Percentiles rank a stretch among this genome's conserved stretches.
These are phyloP conservation scores for Kuraishia ogatae DNA, from an alignment of 805 yeast genomes.

Conservation along the genomic window DNA sequence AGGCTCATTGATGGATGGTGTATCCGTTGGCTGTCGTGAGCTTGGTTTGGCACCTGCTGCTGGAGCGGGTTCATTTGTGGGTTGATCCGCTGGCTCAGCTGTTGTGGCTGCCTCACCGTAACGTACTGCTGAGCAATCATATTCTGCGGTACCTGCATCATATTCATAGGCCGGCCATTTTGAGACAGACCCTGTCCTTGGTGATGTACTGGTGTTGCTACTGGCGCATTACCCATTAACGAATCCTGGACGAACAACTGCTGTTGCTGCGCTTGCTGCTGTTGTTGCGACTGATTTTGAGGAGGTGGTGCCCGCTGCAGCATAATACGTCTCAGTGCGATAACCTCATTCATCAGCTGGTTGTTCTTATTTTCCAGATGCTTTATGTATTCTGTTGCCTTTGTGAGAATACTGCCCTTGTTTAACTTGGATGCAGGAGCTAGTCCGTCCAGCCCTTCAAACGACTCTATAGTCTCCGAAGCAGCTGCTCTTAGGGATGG, in stretches of 20 bases:
- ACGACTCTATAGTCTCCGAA: slow-evolving; percentile 21
- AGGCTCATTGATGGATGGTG: slow-evolving; percentile 10
- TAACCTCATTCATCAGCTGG: slow-evolving; percentile 41
- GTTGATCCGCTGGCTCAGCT: slow-evolving; percentile 1
- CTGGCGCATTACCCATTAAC: neutral
- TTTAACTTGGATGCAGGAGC: slow-evolving; percentile 69
- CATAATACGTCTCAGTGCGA: slow-evolving; percentile 28
- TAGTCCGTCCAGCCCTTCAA: slow-evolving; percentile 61
- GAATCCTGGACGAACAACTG: neutral
- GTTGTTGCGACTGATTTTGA: slow-evolving; percentile 5
- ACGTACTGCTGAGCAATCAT: neutral
- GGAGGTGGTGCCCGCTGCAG: slow-evolving; percentile 6
- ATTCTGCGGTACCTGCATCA: neutral
- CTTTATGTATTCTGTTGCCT: slow-evolving; percentile 73
- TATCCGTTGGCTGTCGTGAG: neutral
- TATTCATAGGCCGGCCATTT: neutral
- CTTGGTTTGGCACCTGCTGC: slow-evolving; percentile 4
- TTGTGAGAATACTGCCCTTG: slow-evolving; percentile 69
- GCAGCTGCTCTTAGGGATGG: slow-evolving; percentile 64
- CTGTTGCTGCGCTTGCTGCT: slow-evolving; percentile 2
- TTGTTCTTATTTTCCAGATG: slow-evolving; percentile 58
- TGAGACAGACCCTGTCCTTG: neutral
- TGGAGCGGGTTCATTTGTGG: slow-evolving; percentile 5
- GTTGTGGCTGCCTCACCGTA: slow-evolving; percentile 4
- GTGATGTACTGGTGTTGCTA: neutral